Evolutionary conservation across 176 grass and related monocot species (phyloP), one percentile per base, ranked within the genome.

Genomic region (Bolboschoenus planiculmis): DNA sequence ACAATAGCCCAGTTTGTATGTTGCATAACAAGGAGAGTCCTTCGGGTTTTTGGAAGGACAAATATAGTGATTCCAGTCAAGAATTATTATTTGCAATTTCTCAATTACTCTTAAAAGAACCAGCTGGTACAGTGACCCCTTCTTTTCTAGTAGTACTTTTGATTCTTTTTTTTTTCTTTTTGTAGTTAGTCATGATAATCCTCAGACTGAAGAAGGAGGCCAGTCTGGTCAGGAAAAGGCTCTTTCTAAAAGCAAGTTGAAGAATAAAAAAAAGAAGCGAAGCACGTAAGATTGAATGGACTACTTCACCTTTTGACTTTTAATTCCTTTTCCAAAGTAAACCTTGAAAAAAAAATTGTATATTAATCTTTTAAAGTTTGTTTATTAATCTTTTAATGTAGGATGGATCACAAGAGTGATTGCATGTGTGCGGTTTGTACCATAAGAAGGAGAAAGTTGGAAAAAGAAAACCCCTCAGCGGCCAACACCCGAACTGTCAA

Each of bases 231-330:
- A 79, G 61, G 79, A 89, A 30, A 89, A 97, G 79, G 60, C 40
- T 34, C 70, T 88, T 75, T 81, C 76, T 10, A 99, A 89, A 87
- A 84, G 50, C 89, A 99, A 93, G 80, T 91, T 81, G 87, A 95
- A 99, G 84, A 89, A 87, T 64, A 99, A 99, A n/a, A 82, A 82
- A 4, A 82, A 82, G 80, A 82, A 65, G 27, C 36, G 80, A 63
- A 82, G 58, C 80, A 82, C 80, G 80, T 82, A 63, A 48, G 80
- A 62, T 61, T 20, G 5, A 62, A 66, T 47, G 20, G 37, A 46
- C 5, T 29, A 29, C 43, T 62, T 81, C 36, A 30, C 13, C 8
- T 47, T 82, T 82, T 82, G 13, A 33, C 42, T 44, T 64, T 63
- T 42, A 39, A 42, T 80, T 80, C 6, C 2, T 56, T 80, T 66